These are phyloP conservation scores for Ascochyta lentis DNA, from an alignment of 2,329 filamentous ascomycete species.

Conservation along the genomic window DNA sequence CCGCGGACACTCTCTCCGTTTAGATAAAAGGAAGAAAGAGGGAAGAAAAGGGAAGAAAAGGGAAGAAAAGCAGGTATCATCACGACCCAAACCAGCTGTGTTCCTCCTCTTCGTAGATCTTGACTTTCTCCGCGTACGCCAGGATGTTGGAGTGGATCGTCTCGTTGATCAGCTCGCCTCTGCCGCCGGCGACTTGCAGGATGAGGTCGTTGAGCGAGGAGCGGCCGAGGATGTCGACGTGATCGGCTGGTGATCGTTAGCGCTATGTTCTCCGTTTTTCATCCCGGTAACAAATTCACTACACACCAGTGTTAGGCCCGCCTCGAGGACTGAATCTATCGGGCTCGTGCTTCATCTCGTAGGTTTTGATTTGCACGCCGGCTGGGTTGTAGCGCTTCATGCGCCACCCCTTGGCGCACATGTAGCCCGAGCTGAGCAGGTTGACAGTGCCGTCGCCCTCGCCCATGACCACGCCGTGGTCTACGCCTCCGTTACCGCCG, in stretches of 20 bases:
- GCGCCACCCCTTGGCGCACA: conserved; percentile 95
- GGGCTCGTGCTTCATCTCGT: conserved; percentile 96
- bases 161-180: conserved; percentile 79
- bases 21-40: too few species aligned
- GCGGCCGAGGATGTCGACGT: conserved; percentile 93
- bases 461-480: conserved; percentile 93
- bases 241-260: conserved; percentile 67
- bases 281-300: neutral
- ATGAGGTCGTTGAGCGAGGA: conserved; percentile 91
- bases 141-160: conserved; percentile 80
- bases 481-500: conserved; percentile 52
- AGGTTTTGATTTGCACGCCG: conserved; percentile 78
- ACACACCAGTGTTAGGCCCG: conserved; percentile 67
- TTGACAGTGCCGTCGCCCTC: conserved; percentile 97
- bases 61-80: neutral
- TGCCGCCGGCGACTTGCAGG: conserved; percentile 82
- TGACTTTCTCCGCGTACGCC: conserved; percentile 82
- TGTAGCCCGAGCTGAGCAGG: conserved; percentile 89
- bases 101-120: conserved; percentile 69
- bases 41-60: too few species aligned
- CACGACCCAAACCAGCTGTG: conserved; percentile 2
- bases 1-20: too few species aligned
- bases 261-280: neutral
- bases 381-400: conserved; percentile 94
- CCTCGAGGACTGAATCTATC: conserved; percentile 86